These are phyloP conservation scores for Triticum turgidum DNA, from an alignment of 176 grass and related monocot genomes.

Conservation along the genomic window DNA sequence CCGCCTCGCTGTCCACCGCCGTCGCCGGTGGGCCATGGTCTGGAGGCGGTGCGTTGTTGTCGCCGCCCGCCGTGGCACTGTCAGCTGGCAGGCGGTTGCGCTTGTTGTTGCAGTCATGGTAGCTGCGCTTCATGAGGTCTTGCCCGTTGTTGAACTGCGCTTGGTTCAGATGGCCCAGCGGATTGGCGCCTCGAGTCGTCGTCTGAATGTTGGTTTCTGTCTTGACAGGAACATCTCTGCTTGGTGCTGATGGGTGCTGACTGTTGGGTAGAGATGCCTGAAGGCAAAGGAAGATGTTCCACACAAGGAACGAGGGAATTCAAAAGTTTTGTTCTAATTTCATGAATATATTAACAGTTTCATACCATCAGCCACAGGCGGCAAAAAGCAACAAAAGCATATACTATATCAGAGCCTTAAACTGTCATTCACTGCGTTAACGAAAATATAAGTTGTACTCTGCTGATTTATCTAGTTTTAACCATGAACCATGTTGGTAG, in stretches of 20 bases:
- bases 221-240: conserved; percentile 9
- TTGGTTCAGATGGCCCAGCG: conserved; percentile 24
- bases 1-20: not conserved
- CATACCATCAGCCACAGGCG: not conserved
- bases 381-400: not conserved
- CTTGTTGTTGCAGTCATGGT: conserved; percentile 21
- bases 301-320: not conserved
- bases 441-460: no score
- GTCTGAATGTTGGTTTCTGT: conserved; percentile 38
- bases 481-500: not conserved
- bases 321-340: not conserved
- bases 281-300: not conserved
- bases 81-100: conserved; percentile 19
- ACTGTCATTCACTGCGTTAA: not conserved
- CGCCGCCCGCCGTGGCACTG: not conserved
- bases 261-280: conserved; percentile 29
- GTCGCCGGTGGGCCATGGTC: not conserved
- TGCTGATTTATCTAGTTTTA: not conserved
- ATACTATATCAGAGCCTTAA: not conserved
- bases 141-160: conserved; percentile 23
- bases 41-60: conserved; percentile 21
- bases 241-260: conserved; percentile 15
- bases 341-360: not conserved
- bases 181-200: not conserved
- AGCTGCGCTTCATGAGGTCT: not conserved